Evolutionary conservation across 1,284 basidiomycete genomes (phyloP).

Genomic region (Tilletia walkeri): DNA sequence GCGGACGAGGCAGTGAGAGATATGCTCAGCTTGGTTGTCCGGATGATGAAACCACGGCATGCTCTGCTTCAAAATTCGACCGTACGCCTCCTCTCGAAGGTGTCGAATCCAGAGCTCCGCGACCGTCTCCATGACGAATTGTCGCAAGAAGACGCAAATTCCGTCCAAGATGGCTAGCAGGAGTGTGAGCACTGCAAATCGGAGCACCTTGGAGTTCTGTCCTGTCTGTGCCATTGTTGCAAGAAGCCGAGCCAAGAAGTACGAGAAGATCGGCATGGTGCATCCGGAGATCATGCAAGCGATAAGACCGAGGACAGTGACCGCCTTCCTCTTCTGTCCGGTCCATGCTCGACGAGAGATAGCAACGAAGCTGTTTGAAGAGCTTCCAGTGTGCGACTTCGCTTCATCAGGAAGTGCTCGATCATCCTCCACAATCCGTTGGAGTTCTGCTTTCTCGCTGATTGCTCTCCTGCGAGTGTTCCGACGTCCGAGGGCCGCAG

Average conservation of each 20-base stretch:
- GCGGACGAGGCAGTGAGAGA: conserved; percentile 82
- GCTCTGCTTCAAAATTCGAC: conserved; percentile 73
- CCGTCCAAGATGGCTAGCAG: conserved; percentile 74
- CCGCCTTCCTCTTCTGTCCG: conserved; percentile 71
- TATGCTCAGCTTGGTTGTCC: conserved; percentile 63
- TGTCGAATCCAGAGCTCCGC: conserved; percentile 74
- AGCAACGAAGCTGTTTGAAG: background rate
- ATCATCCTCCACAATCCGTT: background rate
- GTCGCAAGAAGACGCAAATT: conserved; percentile 68
- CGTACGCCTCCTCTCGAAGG: conserved; percentile 67
- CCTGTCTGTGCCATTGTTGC: conserved; percentile 55
- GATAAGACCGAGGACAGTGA: conserved; percentile 68
- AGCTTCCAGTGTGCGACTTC: background rate
- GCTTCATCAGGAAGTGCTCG: too few relatives aligned
- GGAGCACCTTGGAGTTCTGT: conserved; percentile 62
- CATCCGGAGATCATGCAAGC: conserved; percentile 67
- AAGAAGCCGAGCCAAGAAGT: conserved; percentile 77
- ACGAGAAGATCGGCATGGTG: conserved; percentile 87
- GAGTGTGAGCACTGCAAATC: conserved; percentile 61
- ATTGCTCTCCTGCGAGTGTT: background rate
- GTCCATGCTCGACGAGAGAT: conserved; percentile 68
- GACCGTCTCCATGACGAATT: conserved; percentile 62
- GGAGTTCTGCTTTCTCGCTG: too few relatives aligned
- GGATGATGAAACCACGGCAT: conserved; percentile 82
- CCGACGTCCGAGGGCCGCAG: conserved; percentile 4